phyloP scores from a whole-genome alignment of 1,139 yeast genomes.

The Meyerozyma athensensis region DNA sequence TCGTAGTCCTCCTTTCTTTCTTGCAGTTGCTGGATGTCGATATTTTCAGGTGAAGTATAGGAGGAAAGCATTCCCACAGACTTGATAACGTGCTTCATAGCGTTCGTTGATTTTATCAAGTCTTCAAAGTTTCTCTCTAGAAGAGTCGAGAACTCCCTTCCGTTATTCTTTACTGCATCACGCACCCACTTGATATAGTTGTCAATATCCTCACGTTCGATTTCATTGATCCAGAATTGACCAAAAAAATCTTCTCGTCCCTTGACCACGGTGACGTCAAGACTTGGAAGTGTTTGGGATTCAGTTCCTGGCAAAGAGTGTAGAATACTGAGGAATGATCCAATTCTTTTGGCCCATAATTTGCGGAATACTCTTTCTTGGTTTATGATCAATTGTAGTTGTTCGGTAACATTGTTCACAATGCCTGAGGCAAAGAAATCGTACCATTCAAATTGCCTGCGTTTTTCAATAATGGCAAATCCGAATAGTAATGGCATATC shows the following conservation, averaged over 20 bases:
- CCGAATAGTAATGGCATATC: constrained; percentile 85
- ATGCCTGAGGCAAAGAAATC: constrained; percentile 47
- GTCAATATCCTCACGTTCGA: constrained; percentile 40
- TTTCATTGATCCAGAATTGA: constrained; percentile 20
- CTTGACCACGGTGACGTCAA: constrained; percentile 37
- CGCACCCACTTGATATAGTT: constrained; percentile 25
- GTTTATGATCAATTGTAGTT: constrained; percentile 51
- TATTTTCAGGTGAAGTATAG: constrained; percentile 26
- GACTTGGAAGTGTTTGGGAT: constrained; percentile 26
- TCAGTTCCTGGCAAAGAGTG: constrained; percentile 16
- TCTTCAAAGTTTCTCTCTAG: constrained; percentile 47
- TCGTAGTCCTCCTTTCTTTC: constrained; percentile 29
- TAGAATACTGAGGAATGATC: constrained; percentile 37
- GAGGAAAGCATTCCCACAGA: constrained; percentile 31
- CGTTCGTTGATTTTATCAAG: constrained; percentile 33
- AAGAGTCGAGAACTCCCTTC: constrained; percentile 31
- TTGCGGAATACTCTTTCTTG: constrained; percentile 55
- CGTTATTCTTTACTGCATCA: constrained; percentile 15
- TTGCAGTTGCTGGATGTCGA: constrained; percentile 28
- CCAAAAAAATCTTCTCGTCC: constrained; percentile 17
- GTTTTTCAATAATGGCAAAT: constrained; percentile 60
- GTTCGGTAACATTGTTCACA: constrained; percentile 52
- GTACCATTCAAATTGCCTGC: constrained; percentile 68
- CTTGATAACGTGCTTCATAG: constrained; percentile 35
- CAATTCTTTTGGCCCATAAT: constrained; percentile 64